phyloP scores from a whole-genome alignment of 169 alveolate genomes.

The Plasmodium berghei region DNA sequence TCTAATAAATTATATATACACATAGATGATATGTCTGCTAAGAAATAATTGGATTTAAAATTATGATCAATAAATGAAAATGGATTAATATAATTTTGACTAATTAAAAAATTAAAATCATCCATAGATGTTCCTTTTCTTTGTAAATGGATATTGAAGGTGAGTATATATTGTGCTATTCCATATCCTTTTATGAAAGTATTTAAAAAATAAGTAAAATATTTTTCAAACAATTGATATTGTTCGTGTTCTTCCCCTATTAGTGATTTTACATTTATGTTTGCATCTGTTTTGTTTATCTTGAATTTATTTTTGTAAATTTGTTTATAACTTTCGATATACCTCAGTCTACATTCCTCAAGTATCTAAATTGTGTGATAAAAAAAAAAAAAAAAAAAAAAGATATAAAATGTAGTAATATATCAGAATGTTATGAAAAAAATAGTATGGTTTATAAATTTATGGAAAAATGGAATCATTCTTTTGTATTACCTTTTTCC shows the following conservation, averaged over 20 bases:
- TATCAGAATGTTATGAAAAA: not conserved
- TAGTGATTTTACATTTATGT: slow-evolving; percentile 10
- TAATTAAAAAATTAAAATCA: slow-evolving; percentile 83
- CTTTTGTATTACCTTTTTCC: slow-evolving; percentile 50
- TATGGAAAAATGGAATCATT: not conserved
- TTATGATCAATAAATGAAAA: slow-evolving; percentile 81
- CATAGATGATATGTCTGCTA: slow-evolving; percentile 76
- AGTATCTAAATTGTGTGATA: not conserved
- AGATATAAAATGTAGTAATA: not conserved
- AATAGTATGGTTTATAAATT: too few species aligned
- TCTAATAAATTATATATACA: slow-evolving; percentile 70
- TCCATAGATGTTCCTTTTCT: slow-evolving; percentile 92
- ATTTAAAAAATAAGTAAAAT: slow-evolving; percentile 62
- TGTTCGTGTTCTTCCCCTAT: slow-evolving; percentile 79
- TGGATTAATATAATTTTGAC: slow-evolving; percentile 87
- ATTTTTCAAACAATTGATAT: slow-evolving; percentile 72
- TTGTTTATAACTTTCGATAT: slow-evolving; percentile 67
- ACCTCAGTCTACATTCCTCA: slow-evolving; percentile 58
- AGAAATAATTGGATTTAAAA: slow-evolving; percentile 78
- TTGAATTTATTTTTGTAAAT: slow-evolving; percentile 64
- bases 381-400: not conserved
- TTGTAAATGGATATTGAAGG: slow-evolving; percentile 88
- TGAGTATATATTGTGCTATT: slow-evolving; percentile 82
- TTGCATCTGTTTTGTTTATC: slow-evolving; percentile 28
- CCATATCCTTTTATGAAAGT: slow-evolving; percentile 83